phyloP scores from a whole-genome alignment of 441 rosid species.

The Capsella rubella region DNA sequence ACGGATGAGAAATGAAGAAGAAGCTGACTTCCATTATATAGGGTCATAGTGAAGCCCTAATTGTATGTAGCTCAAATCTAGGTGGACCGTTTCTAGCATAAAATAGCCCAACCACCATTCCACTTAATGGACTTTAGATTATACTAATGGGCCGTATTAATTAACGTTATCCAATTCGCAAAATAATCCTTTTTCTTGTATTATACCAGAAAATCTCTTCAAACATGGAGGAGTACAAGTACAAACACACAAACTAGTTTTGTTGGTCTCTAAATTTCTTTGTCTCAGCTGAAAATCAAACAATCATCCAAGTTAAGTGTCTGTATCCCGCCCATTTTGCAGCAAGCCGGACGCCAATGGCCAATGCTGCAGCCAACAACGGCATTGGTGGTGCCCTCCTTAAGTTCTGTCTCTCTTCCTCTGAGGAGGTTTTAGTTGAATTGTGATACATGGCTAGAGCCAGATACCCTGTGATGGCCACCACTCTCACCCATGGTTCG shows the following conservation, averaged over 20 bases:
- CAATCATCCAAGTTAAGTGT: slow-evolving; percentile 92
- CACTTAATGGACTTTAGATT: neutral
- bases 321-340: slow-evolving; percentile 90
- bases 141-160: slow-evolving; percentile 18
- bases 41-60: slow-evolving; percentile 29
- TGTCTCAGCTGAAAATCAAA: slow-evolving; percentile 43
- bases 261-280: slow-evolving; percentile 15
- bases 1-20: neutral
- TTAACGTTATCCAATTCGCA: neutral
- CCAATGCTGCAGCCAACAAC: slow-evolving; percentile 66
- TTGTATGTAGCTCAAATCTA: neutral
- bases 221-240: neutral
- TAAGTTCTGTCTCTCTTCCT: slow-evolving; percentile 52
- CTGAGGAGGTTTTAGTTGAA: slow-evolving; percentile 51
- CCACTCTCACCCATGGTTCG: slow-evolving; percentile 84
- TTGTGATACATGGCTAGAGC: slow-evolving; percentile 71
- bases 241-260: slow-evolving; percentile 25
- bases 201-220: neutral
- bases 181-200: neutral
- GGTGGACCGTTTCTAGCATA: neutral
- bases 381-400: slow-evolving; percentile 66
- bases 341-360: slow-evolving; percentile 77
- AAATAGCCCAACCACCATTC: neutral
- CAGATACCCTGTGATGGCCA: slow-evolving; percentile 57
- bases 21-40: slow-evolving; percentile 16